phyloP scores from a whole-genome alignment of 768 basidiomycete species.

The Xerocomellus amylosporus region DNA sequence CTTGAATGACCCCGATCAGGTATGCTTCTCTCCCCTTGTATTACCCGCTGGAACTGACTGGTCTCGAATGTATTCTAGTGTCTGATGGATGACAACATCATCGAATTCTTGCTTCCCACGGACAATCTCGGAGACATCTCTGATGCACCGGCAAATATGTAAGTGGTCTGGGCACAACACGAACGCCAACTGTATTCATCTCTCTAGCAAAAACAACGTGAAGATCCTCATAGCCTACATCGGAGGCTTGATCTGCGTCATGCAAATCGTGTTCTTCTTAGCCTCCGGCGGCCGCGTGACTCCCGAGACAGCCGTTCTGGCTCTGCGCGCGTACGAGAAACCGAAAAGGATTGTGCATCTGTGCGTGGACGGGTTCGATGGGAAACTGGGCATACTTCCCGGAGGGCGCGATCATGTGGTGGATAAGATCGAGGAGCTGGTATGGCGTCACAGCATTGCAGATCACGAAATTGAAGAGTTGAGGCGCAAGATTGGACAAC shows the following conservation, averaged over 20 bases:
- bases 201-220: conserved; percentile 5
- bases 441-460: conserved; percentile 12
- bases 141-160: not conserved
- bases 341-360: not conserved
- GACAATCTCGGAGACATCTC: not conserved
- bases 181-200: not conserved
- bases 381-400: not conserved
- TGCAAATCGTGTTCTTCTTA: conserved; percentile 13
- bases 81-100: conserved; percentile 6
- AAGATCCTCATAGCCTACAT: conserved; percentile 15
- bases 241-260: conserved; percentile 14
- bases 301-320: not conserved
- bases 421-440: conserved; percentile 9
- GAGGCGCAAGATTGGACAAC: not conserved
- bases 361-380: conserved; percentile 1
- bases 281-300: not conserved
- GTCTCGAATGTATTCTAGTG: not conserved
- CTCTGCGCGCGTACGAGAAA: not conserved
- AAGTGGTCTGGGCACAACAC: not conserved
- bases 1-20: conserved; percentile 13
- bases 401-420: conserved; percentile 11
- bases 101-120: not conserved
- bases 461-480: conserved; percentile 6
- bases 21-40: not conserved
- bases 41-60: not conserved